Percentiles rank a stretch among this genome's conserved stretches.
Conservation (phyloP, 2,329 filamentous ascomycete species). For the Fusarium nurragi region DNA sequence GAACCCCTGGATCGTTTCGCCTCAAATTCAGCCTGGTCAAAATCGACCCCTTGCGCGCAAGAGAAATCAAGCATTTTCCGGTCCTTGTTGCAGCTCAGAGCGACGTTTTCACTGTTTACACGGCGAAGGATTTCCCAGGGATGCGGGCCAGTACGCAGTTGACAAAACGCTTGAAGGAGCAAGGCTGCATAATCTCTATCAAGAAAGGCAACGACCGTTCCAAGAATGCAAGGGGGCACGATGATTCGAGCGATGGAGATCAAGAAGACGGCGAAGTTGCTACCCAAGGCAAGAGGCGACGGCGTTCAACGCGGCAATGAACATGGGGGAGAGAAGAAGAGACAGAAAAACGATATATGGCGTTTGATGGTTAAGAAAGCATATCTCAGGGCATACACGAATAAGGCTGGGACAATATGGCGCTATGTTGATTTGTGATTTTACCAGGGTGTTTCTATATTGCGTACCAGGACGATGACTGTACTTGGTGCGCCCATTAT, state of each 20-base stretch:
- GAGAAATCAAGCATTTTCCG: slow-evolving; percentile 56
- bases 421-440: slow-evolving; percentile 5
- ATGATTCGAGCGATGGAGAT: slow-evolving; percentile 58
- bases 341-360: slow-evolving; percentile 9
- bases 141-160: slow-evolving; percentile 81
- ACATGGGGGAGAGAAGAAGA: background rate
- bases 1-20: slow-evolving; percentile 79
- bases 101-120: slow-evolving; percentile 81
- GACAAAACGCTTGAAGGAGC: slow-evolving; percentile 78
- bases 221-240: slow-evolving; percentile 49
- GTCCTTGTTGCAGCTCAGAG: slow-evolving; percentile 66
- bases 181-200: slow-evolving; percentile 85
- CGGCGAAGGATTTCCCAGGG: slow-evolving; percentile 85
- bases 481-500: slow-evolving; percentile 17
- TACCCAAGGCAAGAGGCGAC: slow-evolving; percentile 38
- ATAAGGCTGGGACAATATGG: slow-evolving; percentile 15
- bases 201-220: slow-evolving; percentile 83
- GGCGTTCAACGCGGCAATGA: slow-evolving; percentile 35
- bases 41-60: slow-evolving; percentile 69
- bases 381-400: slow-evolving; percentile 19
- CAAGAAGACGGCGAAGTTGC: slow-evolving; percentile 46
- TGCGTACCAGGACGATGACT: background rate
- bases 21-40: slow-evolving; percentile 79
- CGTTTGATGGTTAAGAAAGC: slow-evolving; percentile 23
- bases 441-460: slow-evolving; percentile 1